Percentiles rank a stretch among this genome's conserved stretches.
phyloP scores from a whole-genome alignment of 139 green algal genomes.

The Raphidocelis subcapitata region DNA sequence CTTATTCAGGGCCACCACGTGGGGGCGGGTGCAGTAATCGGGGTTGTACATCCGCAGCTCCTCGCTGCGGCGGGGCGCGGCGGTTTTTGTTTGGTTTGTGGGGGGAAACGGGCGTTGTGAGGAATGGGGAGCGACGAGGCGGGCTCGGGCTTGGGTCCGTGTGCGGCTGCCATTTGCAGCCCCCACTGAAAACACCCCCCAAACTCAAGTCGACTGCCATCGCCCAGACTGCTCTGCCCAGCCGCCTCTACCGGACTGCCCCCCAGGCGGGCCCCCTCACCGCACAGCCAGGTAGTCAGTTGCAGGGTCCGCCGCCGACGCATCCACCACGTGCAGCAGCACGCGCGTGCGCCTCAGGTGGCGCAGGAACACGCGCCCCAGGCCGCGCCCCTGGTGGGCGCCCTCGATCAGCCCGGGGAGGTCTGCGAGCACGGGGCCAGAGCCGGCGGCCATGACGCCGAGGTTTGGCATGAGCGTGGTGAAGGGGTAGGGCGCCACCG shows the following conservation, averaged over 20 bases:
- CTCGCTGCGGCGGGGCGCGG: constrained; percentile 24
- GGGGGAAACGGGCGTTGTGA: too few relatives aligned
- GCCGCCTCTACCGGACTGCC: too few relatives aligned
- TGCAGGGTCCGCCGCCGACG: constrained; percentile 54
- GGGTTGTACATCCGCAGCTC: constrained; percentile 95
- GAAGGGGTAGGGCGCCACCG: constrained; percentile 92
- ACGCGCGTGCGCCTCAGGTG: constrained; percentile 75
- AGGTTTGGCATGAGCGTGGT: constrained; percentile 96
- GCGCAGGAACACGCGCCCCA: constrained; percentile 87
- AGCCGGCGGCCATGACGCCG: constrained; percentile 60
- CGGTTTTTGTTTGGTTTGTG: too few relatives aligned
- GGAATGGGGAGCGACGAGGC: too few relatives aligned
- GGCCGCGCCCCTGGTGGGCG: constrained; percentile 64
- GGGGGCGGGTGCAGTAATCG: constrained; percentile 71
- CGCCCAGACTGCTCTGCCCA: too few relatives aligned
- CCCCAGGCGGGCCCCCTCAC: background rate
- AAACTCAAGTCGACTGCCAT: too few relatives aligned
- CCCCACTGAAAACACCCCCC: too few relatives aligned
- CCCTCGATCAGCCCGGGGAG: constrained; percentile 89
- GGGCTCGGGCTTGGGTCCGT: too few relatives aligned
- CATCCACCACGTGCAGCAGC: constrained; percentile 85
- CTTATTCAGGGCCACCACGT: constrained; percentile 88
- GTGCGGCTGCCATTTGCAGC: too few relatives aligned
- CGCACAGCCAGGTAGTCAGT: constrained; percentile 74
- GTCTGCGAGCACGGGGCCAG: constrained; percentile 66